Conservation (phyloP, 2,329 filamentous ascomycete species). For the Ophiocordyceps polyrhachis-furcata region DNA sequence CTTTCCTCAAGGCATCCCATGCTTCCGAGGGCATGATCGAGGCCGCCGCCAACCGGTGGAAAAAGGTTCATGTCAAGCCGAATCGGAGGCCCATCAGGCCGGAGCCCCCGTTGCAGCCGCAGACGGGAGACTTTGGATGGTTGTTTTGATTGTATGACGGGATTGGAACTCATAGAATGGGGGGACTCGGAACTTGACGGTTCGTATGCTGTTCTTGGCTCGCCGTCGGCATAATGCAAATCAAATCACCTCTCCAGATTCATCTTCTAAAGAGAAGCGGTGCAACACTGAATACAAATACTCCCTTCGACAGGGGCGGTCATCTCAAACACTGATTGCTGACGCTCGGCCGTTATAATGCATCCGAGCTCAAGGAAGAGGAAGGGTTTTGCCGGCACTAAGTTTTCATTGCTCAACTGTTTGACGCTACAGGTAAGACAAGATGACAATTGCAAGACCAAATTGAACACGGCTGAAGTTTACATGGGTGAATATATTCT, state of each 20-base stretch:
- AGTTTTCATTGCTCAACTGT: too few species aligned
- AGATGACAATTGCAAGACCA: neutral
- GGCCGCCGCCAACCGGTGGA: neutral
- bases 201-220: too few species aligned
- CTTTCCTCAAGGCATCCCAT: slow-evolving; percentile 35
- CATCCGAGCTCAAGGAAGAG: too few species aligned
- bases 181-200: too few species aligned
- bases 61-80: neutral
- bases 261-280: neutral
- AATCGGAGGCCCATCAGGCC: neutral
- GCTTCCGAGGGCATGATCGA: slow-evolving; percentile 2
- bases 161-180: too few species aligned
- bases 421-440: neutral
- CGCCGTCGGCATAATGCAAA: too few species aligned
- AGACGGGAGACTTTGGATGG: neutral
- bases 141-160: neutral
- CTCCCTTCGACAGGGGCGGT: neutral
- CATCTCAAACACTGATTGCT: neutral
- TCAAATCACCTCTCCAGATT: too few species aligned
- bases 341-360: neutral
- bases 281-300: neutral
- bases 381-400: too few species aligned
- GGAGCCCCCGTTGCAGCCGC: neutral
- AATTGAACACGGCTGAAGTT: neutral
- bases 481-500: too few species aligned